Base-by-base conservation (phyloP, 768 basidiomycete species). In the Pleurotus ostreatus region DNA sequence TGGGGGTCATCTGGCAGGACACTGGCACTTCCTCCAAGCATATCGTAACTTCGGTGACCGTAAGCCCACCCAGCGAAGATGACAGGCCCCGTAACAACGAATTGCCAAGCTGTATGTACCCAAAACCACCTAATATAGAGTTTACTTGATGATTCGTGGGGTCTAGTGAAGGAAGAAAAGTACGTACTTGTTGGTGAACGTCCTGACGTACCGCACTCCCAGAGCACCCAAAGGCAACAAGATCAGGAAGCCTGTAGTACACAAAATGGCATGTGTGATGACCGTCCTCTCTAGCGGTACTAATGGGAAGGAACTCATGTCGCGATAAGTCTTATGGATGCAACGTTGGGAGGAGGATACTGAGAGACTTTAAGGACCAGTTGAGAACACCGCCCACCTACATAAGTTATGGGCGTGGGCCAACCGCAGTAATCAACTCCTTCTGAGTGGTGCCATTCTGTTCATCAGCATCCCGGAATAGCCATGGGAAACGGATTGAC, bases 151-250 rank as follows among this genome's bases (percentile, higher is more conserved):
- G 1, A n/a, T 11, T 44, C 15, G n/a, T 30, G 3, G 18, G 5
- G n/a, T 47, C 12, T 37, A 41, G 30, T 16, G 4, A 16, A 56
- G 18, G 25, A 15, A 38, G 5, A 22, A 56, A 12, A 41, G 22
- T 38, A 66, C 75, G 65, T 65, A 82, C 75, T 63, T 69, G 39
- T 66, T 68, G 22, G 72, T 79, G 59, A 76, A 78, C 6, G 82
- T 84, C 49, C 84, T 74, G 12, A 74, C 63, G 60, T 78, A 84
- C 57, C 84, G 75, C 23, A 80, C 78, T 43, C 83, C 67, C 59
- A 86, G 68, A 9, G 73, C 76, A n/a, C 85, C 84, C 26, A 80
- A 56, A 3, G 85, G 85, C 7, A 88, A 74, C 15, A 86, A 61
- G 49, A 85, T 68, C 47, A 86, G 68, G 63, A 83, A 84, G 1